Conservation (phyloP, 129 eudicot species). For the Helichrysum umbraculigerum region DNA sequence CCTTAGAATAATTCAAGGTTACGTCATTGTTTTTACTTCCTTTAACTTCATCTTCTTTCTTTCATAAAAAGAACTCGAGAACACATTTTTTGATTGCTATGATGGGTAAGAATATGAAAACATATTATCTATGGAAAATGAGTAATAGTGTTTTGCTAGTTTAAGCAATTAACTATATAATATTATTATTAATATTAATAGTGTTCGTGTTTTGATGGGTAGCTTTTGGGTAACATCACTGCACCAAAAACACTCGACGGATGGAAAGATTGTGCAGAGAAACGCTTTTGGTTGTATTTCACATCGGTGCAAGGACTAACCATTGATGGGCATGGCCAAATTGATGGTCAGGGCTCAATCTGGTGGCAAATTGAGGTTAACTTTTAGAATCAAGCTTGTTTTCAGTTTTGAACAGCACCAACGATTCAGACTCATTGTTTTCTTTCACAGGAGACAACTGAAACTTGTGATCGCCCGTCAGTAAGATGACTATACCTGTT, state of each 20-base stretch:
- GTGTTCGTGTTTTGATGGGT: background rate
- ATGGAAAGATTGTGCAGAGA: conserved; percentile 31
- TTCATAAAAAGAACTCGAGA: too few relatives aligned
- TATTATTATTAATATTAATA: too few relatives aligned
- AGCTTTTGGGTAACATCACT: conserved; percentile 45
- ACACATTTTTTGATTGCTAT: too few relatives aligned
- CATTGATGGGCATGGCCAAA: conserved; percentile 40
- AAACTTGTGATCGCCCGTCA: conserved; percentile 29
- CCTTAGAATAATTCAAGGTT: too few relatives aligned
- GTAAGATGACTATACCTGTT: conserved; percentile 22
- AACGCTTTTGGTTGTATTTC: conserved; percentile 40
- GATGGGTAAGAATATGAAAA: background rate
- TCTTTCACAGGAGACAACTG: conserved; percentile 23
- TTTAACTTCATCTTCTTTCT: too few relatives aligned
- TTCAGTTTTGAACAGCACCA: background rate
- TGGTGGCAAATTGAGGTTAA: conserved; percentile 45
- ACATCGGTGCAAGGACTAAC: conserved; percentile 36
- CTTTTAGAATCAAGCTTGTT: background rate
- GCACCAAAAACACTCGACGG: conserved; percentile 35
- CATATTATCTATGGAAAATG: background rate
- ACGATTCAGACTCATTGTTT: background rate
- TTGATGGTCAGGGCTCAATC: conserved; percentile 44
- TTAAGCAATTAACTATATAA: too few relatives aligned
- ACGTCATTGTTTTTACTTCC: too few relatives aligned
- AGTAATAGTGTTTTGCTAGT: too few relatives aligned